Evolutionary conservation across 768 basidiomycete species (phyloP).

Genomic region (Macrolepiota albuminosa): DNA sequence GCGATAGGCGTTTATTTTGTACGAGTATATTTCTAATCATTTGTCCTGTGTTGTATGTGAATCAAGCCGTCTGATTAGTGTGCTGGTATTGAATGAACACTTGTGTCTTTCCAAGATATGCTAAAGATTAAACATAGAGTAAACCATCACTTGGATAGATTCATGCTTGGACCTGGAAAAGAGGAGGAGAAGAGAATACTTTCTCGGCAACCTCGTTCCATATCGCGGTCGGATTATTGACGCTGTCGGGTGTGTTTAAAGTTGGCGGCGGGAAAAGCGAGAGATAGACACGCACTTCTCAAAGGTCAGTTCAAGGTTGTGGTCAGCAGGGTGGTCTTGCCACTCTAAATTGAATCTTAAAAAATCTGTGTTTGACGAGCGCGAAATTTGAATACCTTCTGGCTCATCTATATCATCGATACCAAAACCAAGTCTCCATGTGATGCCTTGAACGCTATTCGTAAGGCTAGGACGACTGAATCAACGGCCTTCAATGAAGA

Average conservation of each 20-base stretch:
- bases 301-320: slow-evolving; percentile 45
- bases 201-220: slow-evolving; percentile 28
- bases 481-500: slow-evolving; percentile 2
- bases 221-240: slow-evolving; percentile 50
- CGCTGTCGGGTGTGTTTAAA: slow-evolving; percentile 25
- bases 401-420: slow-evolving; percentile 45
- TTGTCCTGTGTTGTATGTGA: neutral
- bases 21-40: neutral
- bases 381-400: slow-evolving; percentile 38
- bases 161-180: slow-evolving; percentile 7
- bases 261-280: neutral
- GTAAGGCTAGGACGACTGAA: slow-evolving; percentile 30
- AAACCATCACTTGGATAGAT: neutral
- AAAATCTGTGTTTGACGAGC: neutral
- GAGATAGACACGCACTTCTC: slow-evolving; percentile 36
- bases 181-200: slow-evolving; percentile 3
- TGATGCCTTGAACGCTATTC: slow-evolving; percentile 55
- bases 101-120: neutral
- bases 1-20: neutral
- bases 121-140: neutral
- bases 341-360: slow-evolving; percentile 36
- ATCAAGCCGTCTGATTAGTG: neutral
- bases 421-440: slow-evolving; percentile 59
- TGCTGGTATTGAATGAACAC: neutral
- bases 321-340: slow-evolving; percentile 51